Evolutionary conservation across 805 yeast genomes (phyloP).

Genomic region (Schwanniomyces pseudopolymorphus): DNA sequence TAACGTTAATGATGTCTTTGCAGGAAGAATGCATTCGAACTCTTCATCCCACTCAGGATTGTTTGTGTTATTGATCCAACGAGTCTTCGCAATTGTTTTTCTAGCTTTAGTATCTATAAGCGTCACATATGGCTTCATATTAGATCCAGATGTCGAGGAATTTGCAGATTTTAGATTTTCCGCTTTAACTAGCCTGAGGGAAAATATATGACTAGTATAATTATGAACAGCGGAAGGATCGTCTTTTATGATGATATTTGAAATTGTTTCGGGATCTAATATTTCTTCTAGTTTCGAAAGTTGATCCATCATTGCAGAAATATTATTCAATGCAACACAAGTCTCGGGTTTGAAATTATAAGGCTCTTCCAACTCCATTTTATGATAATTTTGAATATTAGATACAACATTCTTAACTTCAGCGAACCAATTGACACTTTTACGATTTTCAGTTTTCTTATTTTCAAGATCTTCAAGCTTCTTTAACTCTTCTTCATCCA

Average conservation of each 20-base stretch:
- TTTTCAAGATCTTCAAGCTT: constrained; percentile 14
- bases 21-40: constrained; percentile 54
- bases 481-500: constrained; percentile 31
- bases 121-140: constrained; percentile 62
- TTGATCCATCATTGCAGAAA: constrained; percentile 51
- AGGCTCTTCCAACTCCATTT: constrained; percentile 43
- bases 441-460: constrained; percentile 16
- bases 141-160: constrained; percentile 22
- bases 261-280: constrained; percentile 58
- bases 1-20: constrained; percentile 44
- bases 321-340: constrained; percentile 74
- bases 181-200: constrained; percentile 62
- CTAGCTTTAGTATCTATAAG: constrained; percentile 56
- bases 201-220: constrained; percentile 54
- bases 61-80: constrained; percentile 56
- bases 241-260: constrained; percentile 35
- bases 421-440: constrained; percentile 45
- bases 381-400: constrained; percentile 35
- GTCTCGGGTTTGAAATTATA: constrained; percentile 59
- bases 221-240: constrained; percentile 31
- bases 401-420: constrained; percentile 54
- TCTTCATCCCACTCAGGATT: constrained; percentile 89
- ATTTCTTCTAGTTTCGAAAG: constrained; percentile 53
- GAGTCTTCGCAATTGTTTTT: constrained; percentile 65
- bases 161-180: constrained; percentile 54